Conservation (phyloP, 2,329 filamentous ascomycete species). For the Fusarium anthophilum region DNA sequence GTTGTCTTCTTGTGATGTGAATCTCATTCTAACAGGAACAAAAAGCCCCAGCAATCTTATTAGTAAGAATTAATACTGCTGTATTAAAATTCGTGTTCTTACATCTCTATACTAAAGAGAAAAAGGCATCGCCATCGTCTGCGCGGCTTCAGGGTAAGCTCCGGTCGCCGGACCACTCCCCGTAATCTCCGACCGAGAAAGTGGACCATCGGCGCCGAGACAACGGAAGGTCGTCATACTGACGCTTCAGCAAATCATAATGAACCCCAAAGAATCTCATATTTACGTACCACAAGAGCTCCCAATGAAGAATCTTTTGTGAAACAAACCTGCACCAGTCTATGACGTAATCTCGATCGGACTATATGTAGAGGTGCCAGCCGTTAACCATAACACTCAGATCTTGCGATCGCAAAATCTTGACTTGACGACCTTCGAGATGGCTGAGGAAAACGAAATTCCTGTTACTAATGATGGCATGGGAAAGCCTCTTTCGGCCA, state of each 20-base stretch:
- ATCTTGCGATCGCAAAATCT: slow-evolving; percentile 12
- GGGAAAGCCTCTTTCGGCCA: slow-evolving; percentile 61
- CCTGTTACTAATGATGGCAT: slow-evolving; percentile 38
- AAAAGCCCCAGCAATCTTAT: accelerated
- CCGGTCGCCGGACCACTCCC: not conserved
- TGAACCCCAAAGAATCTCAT: not conserved
- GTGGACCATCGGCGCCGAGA: slow-evolving; percentile 21
- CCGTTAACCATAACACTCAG: not conserved
- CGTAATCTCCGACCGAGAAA: not conserved
- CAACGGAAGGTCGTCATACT: slow-evolving; percentile 29
- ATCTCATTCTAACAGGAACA: not conserved
- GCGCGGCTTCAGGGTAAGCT: slow-evolving; percentile 2
- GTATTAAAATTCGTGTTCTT: too few species aligned
- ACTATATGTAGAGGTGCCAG: not conserved
- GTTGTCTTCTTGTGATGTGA: not conserved
- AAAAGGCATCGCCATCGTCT: accelerated
- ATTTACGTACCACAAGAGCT: not conserved
- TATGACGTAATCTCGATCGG: slow-evolving; percentile 24
- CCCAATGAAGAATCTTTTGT: not conserved
- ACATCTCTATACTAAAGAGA: not conserved
- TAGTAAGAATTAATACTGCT: too few species aligned
- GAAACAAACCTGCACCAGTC: not conserved
- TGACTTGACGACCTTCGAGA: slow-evolving; percentile 1
- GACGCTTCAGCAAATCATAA: slow-evolving; percentile 1
- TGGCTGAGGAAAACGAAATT: slow-evolving; percentile 1